Evolutionary conservation across 805 yeast species (phyloP), one percentile per base, ranked within the genome.

Genomic region (Yarrowia alimentaria): DNA sequence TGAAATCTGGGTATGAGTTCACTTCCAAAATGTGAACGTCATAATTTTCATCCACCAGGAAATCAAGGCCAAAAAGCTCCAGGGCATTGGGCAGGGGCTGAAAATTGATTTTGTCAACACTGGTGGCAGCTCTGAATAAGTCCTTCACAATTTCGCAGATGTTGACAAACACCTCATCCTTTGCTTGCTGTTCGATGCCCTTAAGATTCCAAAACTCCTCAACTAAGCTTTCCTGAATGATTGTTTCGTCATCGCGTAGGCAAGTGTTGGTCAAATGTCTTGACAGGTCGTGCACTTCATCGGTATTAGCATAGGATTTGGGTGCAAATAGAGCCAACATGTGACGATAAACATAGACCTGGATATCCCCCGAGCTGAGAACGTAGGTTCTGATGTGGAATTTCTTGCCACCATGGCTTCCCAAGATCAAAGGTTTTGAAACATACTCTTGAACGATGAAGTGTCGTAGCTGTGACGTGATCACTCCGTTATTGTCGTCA

Each of bases 231-330:
- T 57, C 62, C 6, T 67, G 62, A 14, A 62, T 59, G 17, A 67
- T 70, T 8, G 54, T 61, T 8, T 57, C 57, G 5, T 71, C 75
- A 13, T 76, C 78, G 66, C 91, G 98, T 26, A 89, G 67, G 68
- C 99, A 93, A 0, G 99, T 93, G 62, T 93, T 93, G 12, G 99
- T 93, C 57, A 93, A 73, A 64, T 93, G 99, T 1, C 93, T 88
- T 1, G 71, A 72, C 66, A 87, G 74, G 19, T 62, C 65, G 3
- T 64, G 57, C 10, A 63, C 63, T 6, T 58, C 56, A 1, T 59
- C 57, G 11, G 57, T 53, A 7, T 76, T 75, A 6, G 56, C 22
- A 60, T 79, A 91, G 4, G 69, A 52, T 2, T 70, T 61, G 8
- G 76, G 77, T 10, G 97, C 87, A 69, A 93, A 91, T 38, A 93